Percentiles rank a stretch among this genome's conserved stretches.
phyloP scores from a whole-genome alignment of 2,329 filamentous ascomycete genomes.

The Claviceps cyperi region DNA sequence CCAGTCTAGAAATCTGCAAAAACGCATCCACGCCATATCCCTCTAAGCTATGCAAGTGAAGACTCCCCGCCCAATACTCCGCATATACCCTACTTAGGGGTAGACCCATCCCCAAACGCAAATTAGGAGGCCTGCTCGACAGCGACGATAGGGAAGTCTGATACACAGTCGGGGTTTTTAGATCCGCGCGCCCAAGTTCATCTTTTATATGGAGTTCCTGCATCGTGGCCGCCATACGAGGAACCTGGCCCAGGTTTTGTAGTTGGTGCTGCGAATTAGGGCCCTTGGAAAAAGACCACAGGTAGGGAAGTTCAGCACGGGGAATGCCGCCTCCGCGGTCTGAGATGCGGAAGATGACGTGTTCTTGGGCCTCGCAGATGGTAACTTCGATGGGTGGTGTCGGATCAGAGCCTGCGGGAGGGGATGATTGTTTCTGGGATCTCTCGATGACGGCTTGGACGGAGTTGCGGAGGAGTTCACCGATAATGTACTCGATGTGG shows the following conservation, averaged over 20 bases:
- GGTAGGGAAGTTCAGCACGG: constrained; percentile 66
- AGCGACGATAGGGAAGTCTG: constrained; percentile 61
- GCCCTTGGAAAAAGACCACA: constrained; percentile 96
- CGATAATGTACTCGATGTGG: constrained; percentile 93
- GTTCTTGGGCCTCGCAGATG: constrained; percentile 84
- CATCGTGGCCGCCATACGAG: constrained; percentile 83
- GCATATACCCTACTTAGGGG: constrained; percentile 91
- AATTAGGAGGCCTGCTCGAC: constrained; percentile 68
- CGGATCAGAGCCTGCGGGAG: constrained; percentile 57
- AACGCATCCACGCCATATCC: constrained; percentile 96
- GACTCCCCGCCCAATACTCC: constrained; percentile 91
- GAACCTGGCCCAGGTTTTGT: constrained; percentile 75
- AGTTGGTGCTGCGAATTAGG: constrained; percentile 63
- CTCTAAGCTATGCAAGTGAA: constrained; percentile 84
- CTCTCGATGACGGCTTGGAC: constrained; percentile 83
- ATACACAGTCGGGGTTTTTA: constrained; percentile 25
- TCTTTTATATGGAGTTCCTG: constrained; percentile 58
- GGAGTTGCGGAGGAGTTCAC: constrained; percentile 86
- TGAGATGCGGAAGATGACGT: constrained; percentile 91
- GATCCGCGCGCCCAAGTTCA: constrained; percentile 24
- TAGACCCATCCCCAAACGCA: constrained; percentile 82
- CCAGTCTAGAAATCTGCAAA: constrained; percentile 86
- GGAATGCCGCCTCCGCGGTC: constrained; percentile 91
- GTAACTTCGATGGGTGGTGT: constrained; percentile 88
- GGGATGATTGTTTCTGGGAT: constrained; percentile 29